Base-by-base conservation (phyloP, 176 grass and related monocot genomes). In the Puya raimondii region DNA sequence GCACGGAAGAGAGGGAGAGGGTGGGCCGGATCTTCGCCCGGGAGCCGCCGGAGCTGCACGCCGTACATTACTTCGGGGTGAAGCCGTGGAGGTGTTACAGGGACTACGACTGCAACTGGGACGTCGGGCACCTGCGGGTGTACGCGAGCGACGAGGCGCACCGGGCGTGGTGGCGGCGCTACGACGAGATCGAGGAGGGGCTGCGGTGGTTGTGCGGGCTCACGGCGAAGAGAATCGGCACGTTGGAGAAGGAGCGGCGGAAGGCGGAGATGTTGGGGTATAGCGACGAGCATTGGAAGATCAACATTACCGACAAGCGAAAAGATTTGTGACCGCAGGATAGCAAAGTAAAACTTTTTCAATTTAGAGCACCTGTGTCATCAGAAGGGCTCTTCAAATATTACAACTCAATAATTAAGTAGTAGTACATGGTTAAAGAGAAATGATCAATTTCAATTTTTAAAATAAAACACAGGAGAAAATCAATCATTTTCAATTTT, bases 71-170 rank as follows among this genome's bases (percentile, higher is more conserved):
- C 79, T 86, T 97, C 0, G 93, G 93, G 13, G 17, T 92, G 65
- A 97, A 97, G 85, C 93, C 93, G 0, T 97, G 93, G 93, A 26
- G 77, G 86, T 97, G 93, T 73, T 87, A 90, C 84, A 51, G 89
- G 22, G 93, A 92, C 78, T 90, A 92, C 83, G 93, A 97, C 81
- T 97, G 93, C 80, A 97, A 97, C 82, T 97, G 89, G 93, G 84
- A 90, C 81, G 57, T 87, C 12, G 79, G 10, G 9, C 74, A 92
- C 78, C 93, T 88, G 84, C 49, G 89, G 8, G 80, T 85, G 53
- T 97, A 92, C 64, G 93, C 93, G 48, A 97, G 93, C 78, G 93
- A 97, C 63, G 80, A 49, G 20, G 93, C 93, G 23, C 84, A 92
- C 78, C 10, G 11, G 11, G 66, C 81, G 47, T 97, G 93, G 93